Evolutionary conservation across 1,284 basidiomycete species (phyloP), one percentile per base, ranked within the genome.

Genomic region (Marasmius sp.): DNA sequence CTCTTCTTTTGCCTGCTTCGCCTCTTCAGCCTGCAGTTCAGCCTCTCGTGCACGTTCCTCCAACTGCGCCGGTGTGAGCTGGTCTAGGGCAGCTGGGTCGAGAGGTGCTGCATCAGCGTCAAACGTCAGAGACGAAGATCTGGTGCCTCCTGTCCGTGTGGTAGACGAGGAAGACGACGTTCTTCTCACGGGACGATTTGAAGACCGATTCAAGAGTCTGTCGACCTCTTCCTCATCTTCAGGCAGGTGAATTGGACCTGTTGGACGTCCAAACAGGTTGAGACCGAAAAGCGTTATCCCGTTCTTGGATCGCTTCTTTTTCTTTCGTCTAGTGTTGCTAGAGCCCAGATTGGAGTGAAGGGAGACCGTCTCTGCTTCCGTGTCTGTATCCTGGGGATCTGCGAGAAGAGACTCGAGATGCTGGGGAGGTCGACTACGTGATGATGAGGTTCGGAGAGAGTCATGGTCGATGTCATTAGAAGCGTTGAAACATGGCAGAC

Each of bases 21-120:
- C 73, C 58, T 75, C 77, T 57, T 80, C 80, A 47, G 36, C 62
- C 34, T 50, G 47, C 22, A 62, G 43, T 72, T 72, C 45, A 61
- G 64, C 63, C 43, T 69, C 50, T 14, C 62, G 66, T 14, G 77
- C 75, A 56, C 67, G 74, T 60, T 73, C 74, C 27, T 69, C 74
- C 59, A 73, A 73, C 60, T 70, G 75, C 34, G 70, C 77, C 0
- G 77, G 73, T 1, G 82, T 76, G 22, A 86, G 69, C 50, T 77
- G 76, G 51, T 78, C 80, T 59, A 90, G 87, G 14, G 78, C 75
- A 8, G 80, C 77, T 3, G 81, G 70, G 60, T 88, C 86, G 11
- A 90, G 74, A 0, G 83, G 83, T 9, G 87, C 80, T 4, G 88
- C 88, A 62, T 90, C 88, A 1, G 85, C 84, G 72, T 90, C 88